phyloP scores from a whole-genome alignment of 2,329 filamentous ascomycete species.

The Arthroderma sp. region DNA sequence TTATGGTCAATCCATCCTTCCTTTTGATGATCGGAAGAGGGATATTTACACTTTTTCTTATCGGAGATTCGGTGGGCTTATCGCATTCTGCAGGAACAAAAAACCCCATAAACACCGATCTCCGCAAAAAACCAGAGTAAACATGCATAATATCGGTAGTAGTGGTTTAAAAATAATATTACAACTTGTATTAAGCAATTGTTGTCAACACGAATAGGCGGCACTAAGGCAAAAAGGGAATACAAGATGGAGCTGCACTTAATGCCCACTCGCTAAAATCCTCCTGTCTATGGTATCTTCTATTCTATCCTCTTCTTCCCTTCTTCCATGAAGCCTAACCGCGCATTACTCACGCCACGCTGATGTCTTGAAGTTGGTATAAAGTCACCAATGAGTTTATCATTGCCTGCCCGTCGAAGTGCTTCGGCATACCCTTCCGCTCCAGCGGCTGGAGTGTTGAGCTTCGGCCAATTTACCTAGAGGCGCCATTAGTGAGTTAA shows the following conservation, averaged over 20 bases:
- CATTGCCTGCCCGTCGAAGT: conserved; percentile 67
- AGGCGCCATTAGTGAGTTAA: neutral
- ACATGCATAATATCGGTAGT: neutral
- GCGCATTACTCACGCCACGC: conserved; percentile 67
- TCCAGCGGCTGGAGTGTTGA: conserved; percentile 78
- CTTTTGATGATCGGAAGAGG: neutral
- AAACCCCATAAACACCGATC: neutral
- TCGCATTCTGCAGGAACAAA: neutral
- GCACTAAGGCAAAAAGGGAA: neutral
- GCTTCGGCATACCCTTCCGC: conserved; percentile 82
- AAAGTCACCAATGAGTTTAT: conserved; percentile 66
- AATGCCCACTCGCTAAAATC: neutral
- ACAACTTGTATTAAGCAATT: neutral
- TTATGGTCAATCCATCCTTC: neutral
- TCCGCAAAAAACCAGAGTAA: too few relatives aligned
- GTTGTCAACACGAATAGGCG: neutral
- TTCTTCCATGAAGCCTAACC: conserved; percentile 79
- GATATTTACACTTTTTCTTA: neutral
- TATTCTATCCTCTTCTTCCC: conserved; percentile 94
- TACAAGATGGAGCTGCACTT: neutral
- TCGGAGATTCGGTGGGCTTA: neutral
- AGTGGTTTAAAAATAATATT: neutral
- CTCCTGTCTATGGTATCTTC: neutral
- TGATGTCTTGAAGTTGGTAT: conserved; percentile 55
- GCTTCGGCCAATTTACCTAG: conserved; percentile 95